phyloP scores from a whole-genome alignment of 306 rosid genomes.

The Castanea crenata region DNA sequence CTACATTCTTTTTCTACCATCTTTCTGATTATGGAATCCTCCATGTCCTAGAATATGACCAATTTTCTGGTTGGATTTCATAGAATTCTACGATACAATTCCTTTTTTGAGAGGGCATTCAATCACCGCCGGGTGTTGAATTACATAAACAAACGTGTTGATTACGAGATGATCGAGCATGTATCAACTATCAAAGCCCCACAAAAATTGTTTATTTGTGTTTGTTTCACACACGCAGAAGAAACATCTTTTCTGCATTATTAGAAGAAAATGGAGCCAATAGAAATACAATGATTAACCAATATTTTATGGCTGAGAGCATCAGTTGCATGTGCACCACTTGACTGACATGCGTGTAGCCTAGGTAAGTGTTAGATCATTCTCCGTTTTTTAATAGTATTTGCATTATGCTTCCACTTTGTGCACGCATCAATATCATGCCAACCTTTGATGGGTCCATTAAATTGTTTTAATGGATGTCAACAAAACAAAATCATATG shows the following conservation, averaged over 20 bases:
- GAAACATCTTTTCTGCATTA: background rate
- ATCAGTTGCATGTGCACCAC: constrained; percentile 46
- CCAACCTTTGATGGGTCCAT: background rate
- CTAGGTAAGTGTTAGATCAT: constrained; percentile 17
- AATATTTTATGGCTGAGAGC: constrained; percentile 17
- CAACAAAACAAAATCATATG: background rate
- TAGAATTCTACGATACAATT: background rate
- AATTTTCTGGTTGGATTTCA: too few species aligned
- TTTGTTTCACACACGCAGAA: background rate
- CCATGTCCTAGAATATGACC: too few species aligned
- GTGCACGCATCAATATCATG: constrained; percentile 3
- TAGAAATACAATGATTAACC: background rate
- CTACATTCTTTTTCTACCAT: background rate
- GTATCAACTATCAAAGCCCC: background rate
- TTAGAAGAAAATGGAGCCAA: background rate
- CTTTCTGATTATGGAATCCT: background rate
- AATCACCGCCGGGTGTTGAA: background rate
- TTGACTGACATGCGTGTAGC: constrained; percentile 31
- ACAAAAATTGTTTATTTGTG: background rate
- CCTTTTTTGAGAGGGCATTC: background rate
- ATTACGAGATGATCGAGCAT: too few species aligned
- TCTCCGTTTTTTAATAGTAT: background rate
- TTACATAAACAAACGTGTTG: background rate
- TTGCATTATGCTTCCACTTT: background rate
- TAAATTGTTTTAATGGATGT: background rate